Conservation (phyloP, 2,329 filamentous ascomycete species). For the Cytospora piceae region DNA sequence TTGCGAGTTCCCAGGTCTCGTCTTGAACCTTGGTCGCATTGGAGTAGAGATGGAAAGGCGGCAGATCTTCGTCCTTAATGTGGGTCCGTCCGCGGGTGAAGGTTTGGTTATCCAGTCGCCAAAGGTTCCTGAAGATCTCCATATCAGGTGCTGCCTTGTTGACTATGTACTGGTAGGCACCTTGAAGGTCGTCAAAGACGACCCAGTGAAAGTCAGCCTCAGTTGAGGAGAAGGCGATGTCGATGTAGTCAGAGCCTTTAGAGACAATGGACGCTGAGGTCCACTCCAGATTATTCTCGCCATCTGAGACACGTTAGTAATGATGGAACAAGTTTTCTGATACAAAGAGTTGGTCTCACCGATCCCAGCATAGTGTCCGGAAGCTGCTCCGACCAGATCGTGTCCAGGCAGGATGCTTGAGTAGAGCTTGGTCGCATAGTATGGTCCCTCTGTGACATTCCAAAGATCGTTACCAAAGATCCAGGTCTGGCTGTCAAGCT, state of each 20-base stretch:
- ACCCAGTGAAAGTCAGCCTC: conserved; percentile 58
- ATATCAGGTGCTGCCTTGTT: conserved; percentile 52
- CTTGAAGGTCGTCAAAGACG: conserved; percentile 50
- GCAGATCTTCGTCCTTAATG: conserved; percentile 49
- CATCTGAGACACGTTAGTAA: conserved; percentile 44
- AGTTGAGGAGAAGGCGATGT: conserved; percentile 50
- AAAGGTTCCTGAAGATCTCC: conserved; percentile 55
- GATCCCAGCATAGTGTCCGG: conserved; percentile 40
- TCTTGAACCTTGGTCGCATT: conserved; percentile 54
- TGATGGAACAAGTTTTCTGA: not conserved
- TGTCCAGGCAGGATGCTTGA: conserved; percentile 36
- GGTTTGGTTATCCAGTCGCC: conserved; percentile 52
- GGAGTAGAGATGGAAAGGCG: conserved; percentile 47
- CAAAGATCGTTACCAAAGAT: conserved; percentile 41
- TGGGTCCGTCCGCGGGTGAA: conserved; percentile 52
- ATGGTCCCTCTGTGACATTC: conserved; percentile 35
- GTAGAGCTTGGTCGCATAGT: conserved; percentile 30
- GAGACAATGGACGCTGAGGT: conserved; percentile 49
- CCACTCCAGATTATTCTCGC: conserved; percentile 51
- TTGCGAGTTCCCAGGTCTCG: conserved; percentile 54
- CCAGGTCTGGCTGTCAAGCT: conserved; percentile 37
- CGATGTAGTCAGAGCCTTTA: conserved; percentile 42
- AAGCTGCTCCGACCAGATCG: conserved; percentile 38
- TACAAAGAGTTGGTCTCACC: conserved; percentile 32
- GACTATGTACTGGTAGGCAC: conserved; percentile 61